Evolutionary conservation across 495 filamentous ascomycete genomes (phyloP), one percentile per base, ranked within the genome.

Genomic region (Bathelium albidoporum): DNA sequence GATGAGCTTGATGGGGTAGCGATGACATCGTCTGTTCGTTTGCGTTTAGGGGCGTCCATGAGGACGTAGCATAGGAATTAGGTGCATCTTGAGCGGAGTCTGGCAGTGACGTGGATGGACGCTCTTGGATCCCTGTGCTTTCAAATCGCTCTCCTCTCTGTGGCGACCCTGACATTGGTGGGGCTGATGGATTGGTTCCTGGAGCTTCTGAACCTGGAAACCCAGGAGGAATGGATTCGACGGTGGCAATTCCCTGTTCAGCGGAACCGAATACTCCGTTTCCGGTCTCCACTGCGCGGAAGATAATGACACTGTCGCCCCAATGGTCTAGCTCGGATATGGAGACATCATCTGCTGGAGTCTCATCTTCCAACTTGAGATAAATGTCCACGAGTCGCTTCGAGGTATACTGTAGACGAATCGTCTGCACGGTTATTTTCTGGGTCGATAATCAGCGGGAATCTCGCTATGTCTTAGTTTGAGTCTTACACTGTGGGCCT

Each of bases 351-450:
- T 44, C 31, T 9, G 58, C 29, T 7, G 60, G 58, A 32, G 55
- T 24, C 18, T 64, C 1, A 22, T 59, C 58, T 20, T 59, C 44
- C 2, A 61, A 59, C 59, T 61, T 55, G 1, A 68, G 65, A 12
- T 53, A 58, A 34, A 69, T 44, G 1, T 66, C 60, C 16, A 62
- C 41, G 10, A 49, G 69, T 16, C 59, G 62, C 34, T 67, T 68
- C 34, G 55, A 29, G 60, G 75, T 77, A 18, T 69, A 64, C 2
- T 69, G 49, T 1, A 12, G 9, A 5, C 63, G 34, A 7, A 78
- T 53, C 11, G 59, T 71, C 5, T 64, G 32, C n/a, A 75, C 44
- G 0, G 68, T 64, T 10, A 74, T 73, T 71, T 71, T 77, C 75
- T 79, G 62, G 45, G 43, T 32, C 36, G 65, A 11, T 32, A 16